Percentiles rank a stretch among this genome's conserved stretches.
Conservation (phyloP, 768 basidiomycete genomes). For the Russula brevipes region DNA sequence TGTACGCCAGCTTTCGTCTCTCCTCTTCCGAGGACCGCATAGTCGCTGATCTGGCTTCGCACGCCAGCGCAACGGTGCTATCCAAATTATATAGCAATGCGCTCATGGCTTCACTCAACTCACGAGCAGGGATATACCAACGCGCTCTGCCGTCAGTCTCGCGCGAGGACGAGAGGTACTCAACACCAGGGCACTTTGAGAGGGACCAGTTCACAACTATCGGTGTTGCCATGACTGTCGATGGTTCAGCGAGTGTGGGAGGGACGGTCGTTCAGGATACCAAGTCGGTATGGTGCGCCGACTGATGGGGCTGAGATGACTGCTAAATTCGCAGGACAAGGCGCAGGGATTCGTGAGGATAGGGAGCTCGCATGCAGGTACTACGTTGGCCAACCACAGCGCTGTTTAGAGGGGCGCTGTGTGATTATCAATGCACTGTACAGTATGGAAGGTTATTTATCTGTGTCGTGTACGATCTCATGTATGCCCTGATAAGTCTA, state of each 20-base stretch:
- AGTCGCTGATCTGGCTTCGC: background rate
- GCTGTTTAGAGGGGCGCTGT: background rate
- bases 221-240: background rate
- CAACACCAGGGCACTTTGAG: background rate
- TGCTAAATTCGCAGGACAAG: background rate
- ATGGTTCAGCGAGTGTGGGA: background rate
- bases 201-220: constrained; percentile 1
- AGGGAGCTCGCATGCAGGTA: background rate
- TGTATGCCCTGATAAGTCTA: too few species aligned
- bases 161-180: background rate
- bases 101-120: constrained; percentile 14
- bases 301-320: background rate
- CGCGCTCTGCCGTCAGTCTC: background rate
- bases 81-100: constrained; percentile 16
- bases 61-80: background rate
- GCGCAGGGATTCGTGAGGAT: background rate
- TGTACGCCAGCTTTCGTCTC: background rate
- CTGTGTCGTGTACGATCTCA: too few species aligned
- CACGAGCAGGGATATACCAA: background rate
- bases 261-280: background rate
- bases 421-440: background rate
- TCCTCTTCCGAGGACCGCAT: background rate
- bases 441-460: background rate
- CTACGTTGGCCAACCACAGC: background rate
- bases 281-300: background rate